Evolutionary conservation across 495 filamentous ascomycete genomes (phyloP).

Genomic region (Hypoxylon cercidicola): DNA sequence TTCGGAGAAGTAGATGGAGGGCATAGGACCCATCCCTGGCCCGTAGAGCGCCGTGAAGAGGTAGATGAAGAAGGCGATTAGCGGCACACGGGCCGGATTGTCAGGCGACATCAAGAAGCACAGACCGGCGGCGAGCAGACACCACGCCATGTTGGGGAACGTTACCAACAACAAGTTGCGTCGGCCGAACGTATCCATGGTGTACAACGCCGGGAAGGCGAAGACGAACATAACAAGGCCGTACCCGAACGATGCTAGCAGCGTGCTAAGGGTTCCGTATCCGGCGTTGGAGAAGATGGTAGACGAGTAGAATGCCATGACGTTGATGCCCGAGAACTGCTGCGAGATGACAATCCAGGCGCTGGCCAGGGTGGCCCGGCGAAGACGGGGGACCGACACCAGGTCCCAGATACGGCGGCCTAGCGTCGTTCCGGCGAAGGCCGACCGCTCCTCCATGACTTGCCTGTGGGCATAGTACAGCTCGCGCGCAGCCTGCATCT

Average conservation of each 20-base stretch:
- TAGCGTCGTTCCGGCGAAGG: conserved; percentile 49
- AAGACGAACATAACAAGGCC: conserved; percentile 74
- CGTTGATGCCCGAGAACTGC: conserved; percentile 64
- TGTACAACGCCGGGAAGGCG: conserved; percentile 70
- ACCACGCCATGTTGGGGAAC: conserved; percentile 64
- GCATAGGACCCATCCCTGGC: conserved; percentile 66
- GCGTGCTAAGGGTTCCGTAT: conserved; percentile 55
- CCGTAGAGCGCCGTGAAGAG: conserved; percentile 64
- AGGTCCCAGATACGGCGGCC: conserved; percentile 62
- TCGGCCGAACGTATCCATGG: conserved; percentile 67
- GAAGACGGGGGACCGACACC: conserved; percentile 64
- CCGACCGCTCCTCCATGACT: conserved; percentile 58
- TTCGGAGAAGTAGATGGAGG: conserved; percentile 69
- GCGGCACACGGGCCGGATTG: conserved; percentile 51
- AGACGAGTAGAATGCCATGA: conserved; percentile 65
- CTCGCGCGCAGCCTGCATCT: conserved; percentile 69
- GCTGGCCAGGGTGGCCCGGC: conserved; percentile 62
- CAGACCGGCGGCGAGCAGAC: conserved; percentile 63
- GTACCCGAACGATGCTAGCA: conserved; percentile 69
- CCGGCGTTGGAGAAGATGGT: conserved; percentile 65
- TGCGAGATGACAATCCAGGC: conserved; percentile 65
- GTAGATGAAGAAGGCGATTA: conserved; percentile 63
- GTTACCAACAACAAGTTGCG: conserved; percentile 65
- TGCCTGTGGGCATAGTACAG: conserved; percentile 67
- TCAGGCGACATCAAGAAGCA: conserved; percentile 59